Conservation (phyloP, 257 asterid genomes). For the Jacaranda copaia region DNA sequence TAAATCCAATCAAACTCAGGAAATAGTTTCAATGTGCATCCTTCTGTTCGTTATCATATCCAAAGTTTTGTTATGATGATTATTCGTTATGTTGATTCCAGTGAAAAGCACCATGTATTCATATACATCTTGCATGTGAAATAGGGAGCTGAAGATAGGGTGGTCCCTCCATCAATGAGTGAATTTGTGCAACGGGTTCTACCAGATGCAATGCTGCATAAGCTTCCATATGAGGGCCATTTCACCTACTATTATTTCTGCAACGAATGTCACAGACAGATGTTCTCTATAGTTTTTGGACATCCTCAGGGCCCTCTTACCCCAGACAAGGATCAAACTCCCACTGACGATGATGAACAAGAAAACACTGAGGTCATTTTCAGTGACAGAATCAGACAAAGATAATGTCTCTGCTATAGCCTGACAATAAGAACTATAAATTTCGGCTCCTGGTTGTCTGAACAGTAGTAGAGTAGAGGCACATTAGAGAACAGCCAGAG, state of each 20-base stretch:
- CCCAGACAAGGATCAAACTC: constrained; percentile 38
- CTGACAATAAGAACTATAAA: neutral
- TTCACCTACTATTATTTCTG: constrained; percentile 86
- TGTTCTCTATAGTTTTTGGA: constrained; percentile 71
- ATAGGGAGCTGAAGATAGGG: constrained; percentile 83
- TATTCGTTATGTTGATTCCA: too few relatives aligned
- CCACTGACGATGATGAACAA: constrained; percentile 33
- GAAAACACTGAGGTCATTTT: constrained; percentile 40
- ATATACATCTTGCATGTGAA: constrained; percentile 11
- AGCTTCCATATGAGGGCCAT: constrained; percentile 87
- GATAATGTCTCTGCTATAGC: constrained; percentile 36
- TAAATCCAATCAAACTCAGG: too few relatives aligned
- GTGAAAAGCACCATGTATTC: too few relatives aligned
- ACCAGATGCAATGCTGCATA: constrained; percentile 87
- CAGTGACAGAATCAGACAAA: constrained; percentile 35
- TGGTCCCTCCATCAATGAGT: constrained; percentile 87
- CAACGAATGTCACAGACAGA: constrained; percentile 81
- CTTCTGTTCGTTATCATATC: too few relatives aligned
- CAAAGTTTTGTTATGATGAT: too few relatives aligned
- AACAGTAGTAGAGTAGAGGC: too few relatives aligned
- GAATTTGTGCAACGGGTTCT: constrained; percentile 83
- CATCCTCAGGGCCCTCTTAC: constrained; percentile 77
- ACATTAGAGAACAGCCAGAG: too few relatives aligned
- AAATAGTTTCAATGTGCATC: too few relatives aligned
- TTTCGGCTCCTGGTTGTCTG: too few relatives aligned